Base-by-base conservation (phyloP, 2,329 filamentous ascomycete genomes). In the Fusarium nodosum region DNA sequence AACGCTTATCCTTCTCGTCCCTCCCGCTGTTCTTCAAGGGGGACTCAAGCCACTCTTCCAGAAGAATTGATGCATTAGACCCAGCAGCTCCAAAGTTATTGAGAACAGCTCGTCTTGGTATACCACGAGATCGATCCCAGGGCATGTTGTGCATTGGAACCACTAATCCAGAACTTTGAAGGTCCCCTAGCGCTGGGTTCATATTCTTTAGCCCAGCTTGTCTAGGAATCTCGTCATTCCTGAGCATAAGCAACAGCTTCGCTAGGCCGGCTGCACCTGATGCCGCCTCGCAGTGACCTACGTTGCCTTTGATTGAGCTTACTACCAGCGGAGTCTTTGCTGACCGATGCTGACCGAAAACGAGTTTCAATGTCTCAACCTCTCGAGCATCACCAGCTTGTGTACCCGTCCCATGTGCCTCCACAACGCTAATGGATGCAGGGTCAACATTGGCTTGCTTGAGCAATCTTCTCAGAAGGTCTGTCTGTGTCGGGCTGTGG, bases 21-120 rank as follows among this genome's bases (percentile, higher is more conserved):
- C 11, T 26, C 8, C 46, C 12, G 12, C 13, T 20, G 10, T 3
- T 11, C 13, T 39, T n/a, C 12, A 10, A 1, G 7, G 22, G 6
- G 12, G 39, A 18, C 7, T 11, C 53, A 7, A 44, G 4, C 45
- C 55, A 51, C 18, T 57, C 55, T n/a, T 57, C 55, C 7, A 57
- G 3, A 12, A 57, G 55, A 7, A 57, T 12, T 4, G 55, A 51
- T 36, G 55, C 46, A 22, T 57, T 57, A 4, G 45, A 51, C 10
- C 55, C 55, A 15, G 55, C 55, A 36, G 55, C 55, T 11, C 45
- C 45, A 36, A 57, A 57, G 9, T 57, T 57, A 18, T 57, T 57
- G 18, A 57, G 45, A 4, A 57, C 22, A 16, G 46, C 55, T n/a
- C 55, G 22, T 13, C 55, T 51, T 4, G 38, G 36, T 7, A n/a